Evolutionary conservation across 805 yeast species (phyloP).

Genomic region (Candida golubevii): DNA sequence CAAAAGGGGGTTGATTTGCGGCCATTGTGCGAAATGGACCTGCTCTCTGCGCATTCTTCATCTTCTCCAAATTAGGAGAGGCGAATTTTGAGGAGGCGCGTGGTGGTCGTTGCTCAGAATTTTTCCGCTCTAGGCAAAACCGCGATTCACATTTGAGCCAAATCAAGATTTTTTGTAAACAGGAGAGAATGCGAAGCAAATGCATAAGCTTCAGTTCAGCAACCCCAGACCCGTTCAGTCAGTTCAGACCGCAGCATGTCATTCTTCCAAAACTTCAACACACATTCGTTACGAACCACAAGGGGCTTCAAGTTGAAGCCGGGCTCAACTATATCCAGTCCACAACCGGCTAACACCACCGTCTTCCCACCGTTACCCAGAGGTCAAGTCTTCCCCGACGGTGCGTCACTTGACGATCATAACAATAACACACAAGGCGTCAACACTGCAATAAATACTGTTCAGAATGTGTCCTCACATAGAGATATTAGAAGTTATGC

Average conservation of each 20-base stretch:
- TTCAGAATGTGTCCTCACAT: constrained; percentile 47
- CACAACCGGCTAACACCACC: constrained; percentile 31
- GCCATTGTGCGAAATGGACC: constrained; percentile 1
- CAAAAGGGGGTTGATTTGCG: constrained; percentile 7
- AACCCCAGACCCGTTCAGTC: neutral
- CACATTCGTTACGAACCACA: constrained; percentile 39
- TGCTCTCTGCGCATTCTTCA: neutral
- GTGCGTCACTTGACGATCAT: constrained; percentile 6
- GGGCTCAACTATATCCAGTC: constrained; percentile 36
- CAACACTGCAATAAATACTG: constrained; percentile 18
- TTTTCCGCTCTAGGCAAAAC: neutral
- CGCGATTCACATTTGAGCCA: constrained; percentile 8
- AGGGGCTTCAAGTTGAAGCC: constrained; percentile 42
- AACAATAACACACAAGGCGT: constrained; percentile 25
- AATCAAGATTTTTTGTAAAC: constrained; percentile 15
- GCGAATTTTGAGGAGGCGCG: neutral
- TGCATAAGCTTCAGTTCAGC: neutral
- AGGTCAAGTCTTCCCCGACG: constrained; percentile 9
- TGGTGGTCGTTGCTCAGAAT: neutral
- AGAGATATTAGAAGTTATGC: constrained; percentile 82
- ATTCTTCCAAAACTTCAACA: constrained; percentile 41
- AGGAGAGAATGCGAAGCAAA: constrained; percentile 5
- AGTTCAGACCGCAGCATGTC: constrained; percentile 23
- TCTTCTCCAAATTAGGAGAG: neutral
- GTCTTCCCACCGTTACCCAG: constrained; percentile 28